These are phyloP conservation scores for Lepiota subincarnata DNA, from an alignment of 768 basidiomycete species.

Conservation along the genomic window DNA sequence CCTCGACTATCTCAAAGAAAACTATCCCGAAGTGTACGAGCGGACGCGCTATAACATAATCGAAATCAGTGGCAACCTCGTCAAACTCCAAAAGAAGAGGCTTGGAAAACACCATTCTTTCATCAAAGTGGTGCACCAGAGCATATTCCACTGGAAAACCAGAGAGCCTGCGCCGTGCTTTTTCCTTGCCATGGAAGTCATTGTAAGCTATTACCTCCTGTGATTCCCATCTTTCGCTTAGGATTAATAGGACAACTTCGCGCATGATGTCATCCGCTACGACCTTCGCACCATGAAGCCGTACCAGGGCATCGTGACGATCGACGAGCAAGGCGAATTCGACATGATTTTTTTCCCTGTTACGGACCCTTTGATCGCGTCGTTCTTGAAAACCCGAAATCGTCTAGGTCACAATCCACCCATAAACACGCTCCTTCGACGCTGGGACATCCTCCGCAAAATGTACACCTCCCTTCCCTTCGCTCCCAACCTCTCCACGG, in stretches of 20 bases:
- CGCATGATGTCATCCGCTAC: constrained; percentile 93
- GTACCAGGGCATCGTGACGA: constrained; percentile 75
- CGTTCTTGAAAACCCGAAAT: constrained; percentile 69
- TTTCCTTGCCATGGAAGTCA: constrained; percentile 92
- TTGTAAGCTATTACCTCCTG: constrained; percentile 51
- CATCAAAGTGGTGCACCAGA: constrained; percentile 67
- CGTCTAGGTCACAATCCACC: constrained; percentile 55
- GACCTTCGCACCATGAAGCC: constrained; percentile 76
- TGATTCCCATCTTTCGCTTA: not conserved
- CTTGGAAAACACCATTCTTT: constrained; percentile 62
- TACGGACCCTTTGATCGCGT: constrained; percentile 77
- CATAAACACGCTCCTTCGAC: constrained; percentile 50
- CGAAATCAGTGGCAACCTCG: constrained; percentile 85
- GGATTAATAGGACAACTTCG: constrained; percentile 79
- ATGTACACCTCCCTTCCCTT: constrained; percentile 76
- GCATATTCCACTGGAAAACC: constrained; percentile 81
- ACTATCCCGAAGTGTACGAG: constrained; percentile 90
- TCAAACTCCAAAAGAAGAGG: constrained; percentile 63
- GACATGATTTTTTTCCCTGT: constrained; percentile 78
- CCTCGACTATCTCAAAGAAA: constrained; percentile 69
- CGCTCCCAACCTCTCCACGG: constrained; percentile 80
- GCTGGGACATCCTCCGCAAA: constrained; percentile 54
- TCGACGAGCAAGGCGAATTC: constrained; percentile 81
- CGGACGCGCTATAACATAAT: constrained; percentile 91
- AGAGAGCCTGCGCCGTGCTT: constrained; percentile 83